Percentiles rank a stretch among this genome's conserved stretches.
Evolutionary conservation across 495 filamentous ascomycete genomes (phyloP).

Genomic region (Evernia prunastri): DNA sequence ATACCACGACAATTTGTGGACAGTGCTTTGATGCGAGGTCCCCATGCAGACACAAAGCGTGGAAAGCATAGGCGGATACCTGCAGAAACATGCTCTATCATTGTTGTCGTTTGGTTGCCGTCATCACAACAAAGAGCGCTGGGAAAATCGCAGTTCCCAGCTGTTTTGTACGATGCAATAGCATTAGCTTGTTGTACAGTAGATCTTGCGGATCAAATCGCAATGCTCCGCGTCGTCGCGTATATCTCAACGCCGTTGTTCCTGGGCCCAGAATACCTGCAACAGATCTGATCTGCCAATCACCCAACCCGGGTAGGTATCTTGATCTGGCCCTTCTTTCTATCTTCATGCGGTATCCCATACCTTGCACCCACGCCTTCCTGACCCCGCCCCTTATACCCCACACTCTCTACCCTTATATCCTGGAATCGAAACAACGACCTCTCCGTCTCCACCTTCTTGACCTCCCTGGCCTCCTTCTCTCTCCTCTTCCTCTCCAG

Average conservation of each 20-base stretch:
- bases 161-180: background rate
- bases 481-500: constrained; percentile 33
- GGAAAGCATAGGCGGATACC: background rate
- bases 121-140: constrained; percentile 1
- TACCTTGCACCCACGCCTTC: constrained; percentile 58
- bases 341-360: constrained; percentile 60
- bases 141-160: background rate
- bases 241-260: background rate
- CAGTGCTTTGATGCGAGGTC: background rate
- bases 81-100: background rate
- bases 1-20: background rate
- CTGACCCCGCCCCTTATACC: constrained; percentile 51
- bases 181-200: background rate
- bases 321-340: constrained; percentile 68
- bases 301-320: constrained; percentile 58
- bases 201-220: background rate
- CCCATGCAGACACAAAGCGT: constrained; percentile 2
- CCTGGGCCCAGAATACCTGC: background rate
- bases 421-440: constrained; percentile 81
- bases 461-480: constrained; percentile 37
- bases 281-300: background rate
- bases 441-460: constrained; percentile 48
- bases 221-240: background rate
- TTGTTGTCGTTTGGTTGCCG: background rate
- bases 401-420: constrained; percentile 51